Base-by-base conservation (phyloP, 2,329 filamentous ascomycete species). In the Zymoseptoria ardabiliae region DNA sequence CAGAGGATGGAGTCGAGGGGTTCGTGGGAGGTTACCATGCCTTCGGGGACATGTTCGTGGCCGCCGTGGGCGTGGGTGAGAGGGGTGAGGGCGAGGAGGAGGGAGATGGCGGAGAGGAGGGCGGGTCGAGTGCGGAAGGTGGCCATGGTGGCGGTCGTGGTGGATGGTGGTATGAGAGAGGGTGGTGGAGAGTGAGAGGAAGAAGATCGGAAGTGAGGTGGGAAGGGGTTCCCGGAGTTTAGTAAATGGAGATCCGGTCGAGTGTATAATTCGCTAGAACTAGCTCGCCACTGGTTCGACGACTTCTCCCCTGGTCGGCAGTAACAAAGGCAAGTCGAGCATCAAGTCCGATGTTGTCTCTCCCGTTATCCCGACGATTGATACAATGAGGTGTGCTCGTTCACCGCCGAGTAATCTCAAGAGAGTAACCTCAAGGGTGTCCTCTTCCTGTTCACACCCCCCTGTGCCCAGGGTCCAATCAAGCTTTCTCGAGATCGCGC, bases 1-100 rank as follows among this genome's bases (percentile, higher is more conserved):
- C 94, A 99, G 84, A 99, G 76, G 69, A 86, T 90, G 50, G 86
- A 82, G 74, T 97, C 94, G 79, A 93, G 82, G 1, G 90, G 89
- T 35, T 93, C 89, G 52, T 75, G 70, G n/a, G 88, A 90, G 68
- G 90, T 78, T 28, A 82, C 80, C 66, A 86, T 76, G 68, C 89
- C 90, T 65, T 89, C 85, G 17, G 85, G 82, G 63, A 94, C 86
- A 63, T 77, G 74, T 60, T 77, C 75, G 69, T 85, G 79, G 67
- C 80, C 81, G 50, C 81, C 81, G 69, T 84, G 82, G 53, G 79
- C 80, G 35, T 63, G 54, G 50, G 45, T 64, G 23, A 51, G 57
- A 59, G 22, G 51, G 13, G 65, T 55, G 49, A 65, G 35, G 30
- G 63, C 13, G 49, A 63, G 58, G 19, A 56, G n/a, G 54, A 60